Conservation (phyloP, 768 basidiomycete species). For the Auricularia auricula-judae region DNA sequence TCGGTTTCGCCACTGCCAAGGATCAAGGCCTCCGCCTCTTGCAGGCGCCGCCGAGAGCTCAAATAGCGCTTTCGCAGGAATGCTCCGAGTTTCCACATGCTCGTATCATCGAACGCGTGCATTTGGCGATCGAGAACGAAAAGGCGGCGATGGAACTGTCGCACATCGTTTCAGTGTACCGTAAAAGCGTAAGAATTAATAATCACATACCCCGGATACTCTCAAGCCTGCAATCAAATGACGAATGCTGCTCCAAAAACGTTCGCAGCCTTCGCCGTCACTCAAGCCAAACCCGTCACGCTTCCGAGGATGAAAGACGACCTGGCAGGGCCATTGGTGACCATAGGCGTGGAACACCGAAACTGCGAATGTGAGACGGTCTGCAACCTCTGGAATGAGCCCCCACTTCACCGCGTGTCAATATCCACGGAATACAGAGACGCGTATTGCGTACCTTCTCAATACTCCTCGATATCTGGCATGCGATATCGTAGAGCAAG, state of each 20-base stretch:
- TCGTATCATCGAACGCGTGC: not conserved
- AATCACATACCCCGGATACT: slow-evolving; percentile 5
- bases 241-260: too few species aligned
- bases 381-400: slow-evolving; percentile 5
- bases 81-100: not conserved
- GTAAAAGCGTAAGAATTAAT: too few species aligned
- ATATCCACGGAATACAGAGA: not conserved
- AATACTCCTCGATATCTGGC: slow-evolving; percentile 23
- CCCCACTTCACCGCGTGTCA: slow-evolving; percentile 1
- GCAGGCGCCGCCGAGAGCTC: not conserved
- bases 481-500: slow-evolving; percentile 23
- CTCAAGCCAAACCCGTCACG: slow-evolving; percentile 1
- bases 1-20: not conserved
- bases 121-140: not conserved
- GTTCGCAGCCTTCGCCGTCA: slow-evolving; percentile 4
- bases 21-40: not conserved
- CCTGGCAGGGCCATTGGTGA: slow-evolving; percentile 5
- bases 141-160: not conserved
- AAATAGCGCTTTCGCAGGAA: not conserved
- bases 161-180: not conserved
- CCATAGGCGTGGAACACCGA: slow-evolving; percentile 23
- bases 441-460: not conserved
- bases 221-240: not conserved
- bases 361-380: slow-evolving; percentile 19
- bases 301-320: slow-evolving; percentile 1